Evolutionary conservation across 1,139 yeast genomes (phyloP).

Genomic region (Hyphopichia wangnamkhiaoensis): DNA sequence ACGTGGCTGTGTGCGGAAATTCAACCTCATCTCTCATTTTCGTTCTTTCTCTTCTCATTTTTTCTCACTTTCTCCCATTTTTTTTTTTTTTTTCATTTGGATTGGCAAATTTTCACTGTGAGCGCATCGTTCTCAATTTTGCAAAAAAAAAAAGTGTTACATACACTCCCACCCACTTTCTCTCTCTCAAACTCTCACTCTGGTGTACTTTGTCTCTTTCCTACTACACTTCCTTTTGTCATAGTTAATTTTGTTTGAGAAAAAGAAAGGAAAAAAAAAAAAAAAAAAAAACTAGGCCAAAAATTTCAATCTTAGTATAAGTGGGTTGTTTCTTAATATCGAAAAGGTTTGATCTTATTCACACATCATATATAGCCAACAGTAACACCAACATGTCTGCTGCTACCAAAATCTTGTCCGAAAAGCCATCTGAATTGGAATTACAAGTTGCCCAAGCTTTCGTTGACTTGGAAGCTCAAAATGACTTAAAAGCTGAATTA

Average conservation of each 20-base stretch:
- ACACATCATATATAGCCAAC: conserved; percentile 3
- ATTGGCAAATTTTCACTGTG: neutral
- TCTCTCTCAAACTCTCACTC: neutral
- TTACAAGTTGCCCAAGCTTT: conserved; percentile 99
- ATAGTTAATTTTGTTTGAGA: neutral
- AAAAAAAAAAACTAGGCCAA: too few species aligned
- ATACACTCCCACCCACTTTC: neutral
- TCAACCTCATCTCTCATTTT: neutral
- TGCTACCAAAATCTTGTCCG: conserved; percentile 89
- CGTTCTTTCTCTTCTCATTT: neutral
- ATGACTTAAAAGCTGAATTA: conserved; percentile 96
- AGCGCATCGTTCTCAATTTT: too few species aligned
- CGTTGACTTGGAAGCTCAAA: conserved; percentile 92
- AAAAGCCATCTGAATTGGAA: conserved; percentile 96
- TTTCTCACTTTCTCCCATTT: neutral
- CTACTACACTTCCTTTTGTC: neutral
- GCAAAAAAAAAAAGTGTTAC: too few species aligned
- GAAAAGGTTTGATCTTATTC: conserved; percentile 3
- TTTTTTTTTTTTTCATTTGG: neutral
- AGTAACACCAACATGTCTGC: conserved; percentile 67
- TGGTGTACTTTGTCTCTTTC: conserved; percentile 1
- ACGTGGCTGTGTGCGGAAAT: neutral
- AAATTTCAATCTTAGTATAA: conserved; percentile 2
- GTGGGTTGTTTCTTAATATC: conserved; percentile 2
- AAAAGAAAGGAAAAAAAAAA: neutral